Evolutionary conservation across 768 basidiomycete species (phyloP), one percentile per base, ranked within the genome.

Genomic region (Amanita phalloides): DNA sequence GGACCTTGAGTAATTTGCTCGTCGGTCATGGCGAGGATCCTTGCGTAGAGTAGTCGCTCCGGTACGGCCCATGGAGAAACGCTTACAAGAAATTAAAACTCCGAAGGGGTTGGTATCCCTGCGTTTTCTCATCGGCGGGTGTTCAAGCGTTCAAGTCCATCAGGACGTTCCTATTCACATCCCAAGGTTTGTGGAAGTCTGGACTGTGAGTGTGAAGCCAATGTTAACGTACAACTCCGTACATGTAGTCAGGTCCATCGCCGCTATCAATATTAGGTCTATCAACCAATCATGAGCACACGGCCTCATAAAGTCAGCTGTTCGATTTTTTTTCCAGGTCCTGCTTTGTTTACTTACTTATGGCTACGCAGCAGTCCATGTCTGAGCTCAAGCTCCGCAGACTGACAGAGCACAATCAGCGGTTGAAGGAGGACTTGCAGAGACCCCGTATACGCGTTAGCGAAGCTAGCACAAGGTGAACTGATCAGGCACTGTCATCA

Each of bases 351-450:
- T 17, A 10, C 48, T 48, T 41, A 37, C 54, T 52, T 45, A 42
- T 48, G 13, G 44, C 25, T 9, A 60, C 53, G 45, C 61, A 79
- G 78, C 92, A 93, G 78, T 90, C 90, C 61, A 95, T 97, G 91
- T 90, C 89, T 46, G 94, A 96, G 78, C 86, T 96, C 64, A 96
- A 95, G 79, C 83, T 96, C 56, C 82, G 93, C 35, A 77, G 94
- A 37, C 72, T 97, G 63, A 88, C 85, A 47, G 94, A 97, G 70
- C 92, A 96, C 71, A 97, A 95, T 63, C 84, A 89, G 65, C 78
- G 94, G 57, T 67, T 96, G 63, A 74, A 84, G 61, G 94, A 96
- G 63, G 94, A 97, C 67, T 71, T 97, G 55, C 81, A 84, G 41
- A 72, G 93, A 58, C 90, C 91, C n/a, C 75, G 94, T 62, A 81